These are phyloP conservation scores for Cordyceps sp. DNA, from an alignment of 2,329 filamentous ascomycete genomes.

Conservation along the genomic window DNA sequence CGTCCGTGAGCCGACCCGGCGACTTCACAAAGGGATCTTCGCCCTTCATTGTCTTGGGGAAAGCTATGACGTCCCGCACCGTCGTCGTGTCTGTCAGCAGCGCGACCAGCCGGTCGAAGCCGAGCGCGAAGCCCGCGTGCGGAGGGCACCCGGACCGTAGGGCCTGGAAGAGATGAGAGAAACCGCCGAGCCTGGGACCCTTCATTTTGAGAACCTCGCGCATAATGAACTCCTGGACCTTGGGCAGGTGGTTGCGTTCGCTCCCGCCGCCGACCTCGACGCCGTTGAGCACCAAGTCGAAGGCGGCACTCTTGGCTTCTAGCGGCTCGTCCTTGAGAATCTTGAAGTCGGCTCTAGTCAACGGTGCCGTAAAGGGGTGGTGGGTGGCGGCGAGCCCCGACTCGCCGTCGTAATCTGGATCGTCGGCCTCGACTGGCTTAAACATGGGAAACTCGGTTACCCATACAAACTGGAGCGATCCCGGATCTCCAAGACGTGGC, in stretches of 20 bases:
- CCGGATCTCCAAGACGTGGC: slow-evolving; percentile 18
- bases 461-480: slow-evolving; percentile 58
- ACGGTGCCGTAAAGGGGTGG: slow-evolving; percentile 88
- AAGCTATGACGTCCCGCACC: slow-evolving; percentile 87
- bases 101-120: slow-evolving; percentile 75
- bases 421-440: slow-evolving; percentile 46
- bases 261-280: slow-evolving; percentile 88
- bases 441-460: slow-evolving; percentile 87
- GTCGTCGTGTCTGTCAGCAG: slow-evolving; percentile 61
- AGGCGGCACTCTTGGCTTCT: slow-evolving; percentile 66
- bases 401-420: slow-evolving; percentile 67
- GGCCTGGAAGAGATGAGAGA: slow-evolving; percentile 70
- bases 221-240: slow-evolving; percentile 74
- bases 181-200: slow-evolving; percentile 56
- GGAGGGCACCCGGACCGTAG: slow-evolving; percentile 78
- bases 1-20: slow-evolving; percentile 50
- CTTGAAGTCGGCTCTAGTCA: slow-evolving; percentile 54
- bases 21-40: slow-evolving; percentile 73
- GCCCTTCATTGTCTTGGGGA: slow-evolving; percentile 84
- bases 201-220: slow-evolving; percentile 68
- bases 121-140: slow-evolving; percentile 83
- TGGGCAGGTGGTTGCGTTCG: slow-evolving; percentile 73
- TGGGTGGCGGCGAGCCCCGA: slow-evolving; percentile 78
- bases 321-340: slow-evolving; percentile 57
- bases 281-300: slow-evolving; percentile 91